Conservation (phyloP, 257 asterid genomes). For the Gentiana straminea region DNA sequence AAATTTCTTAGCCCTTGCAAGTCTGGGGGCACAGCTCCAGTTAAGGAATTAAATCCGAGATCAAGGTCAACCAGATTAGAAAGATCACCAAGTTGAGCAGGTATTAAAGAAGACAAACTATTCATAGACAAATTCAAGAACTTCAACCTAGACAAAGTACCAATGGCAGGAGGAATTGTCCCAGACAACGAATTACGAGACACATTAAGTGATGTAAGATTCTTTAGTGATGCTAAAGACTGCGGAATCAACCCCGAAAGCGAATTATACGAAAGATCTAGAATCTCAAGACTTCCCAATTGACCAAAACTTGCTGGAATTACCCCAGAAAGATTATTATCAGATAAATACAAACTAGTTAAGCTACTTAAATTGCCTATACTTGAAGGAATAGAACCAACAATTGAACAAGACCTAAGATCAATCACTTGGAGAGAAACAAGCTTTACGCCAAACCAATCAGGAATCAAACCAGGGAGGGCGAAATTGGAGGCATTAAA, state of each 20-base stretch:
- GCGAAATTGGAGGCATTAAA: slow-evolving; percentile 73
- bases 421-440: slow-evolving; percentile 66
- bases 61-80: slow-evolving; percentile 65
- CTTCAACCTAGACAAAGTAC: slow-evolving; percentile 43
- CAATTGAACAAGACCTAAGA: slow-evolving; percentile 63
- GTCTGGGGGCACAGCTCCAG: slow-evolving; percentile 45
- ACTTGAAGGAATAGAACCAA: slow-evolving; percentile 47
- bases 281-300: slow-evolving; percentile 40
- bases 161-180: slow-evolving; percentile 47
- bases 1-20: slow-evolving; percentile 52
- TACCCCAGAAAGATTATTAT: slow-evolving; percentile 47
- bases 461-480: slow-evolving; percentile 66
- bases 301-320: slow-evolving; percentile 61
- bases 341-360: slow-evolving; percentile 46
- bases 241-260: slow-evolving; percentile 47
- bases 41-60: slow-evolving; percentile 56
- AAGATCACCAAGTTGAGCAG: slow-evolving; percentile 66
- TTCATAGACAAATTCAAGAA: slow-evolving; percentile 64
- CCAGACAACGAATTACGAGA: slow-evolving; percentile 65
- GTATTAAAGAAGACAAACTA: slow-evolving; percentile 62
- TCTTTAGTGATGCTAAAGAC: slow-evolving; percentile 28
- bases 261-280: slow-evolving; percentile 65
- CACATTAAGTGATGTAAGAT: slow-evolving; percentile 52
- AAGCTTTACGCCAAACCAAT: slow-evolving; percentile 61
- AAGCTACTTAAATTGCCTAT: slow-evolving; percentile 73